Conservation (phyloP, 805 yeast species). For the Yamadazyma kitorensis region DNA sequence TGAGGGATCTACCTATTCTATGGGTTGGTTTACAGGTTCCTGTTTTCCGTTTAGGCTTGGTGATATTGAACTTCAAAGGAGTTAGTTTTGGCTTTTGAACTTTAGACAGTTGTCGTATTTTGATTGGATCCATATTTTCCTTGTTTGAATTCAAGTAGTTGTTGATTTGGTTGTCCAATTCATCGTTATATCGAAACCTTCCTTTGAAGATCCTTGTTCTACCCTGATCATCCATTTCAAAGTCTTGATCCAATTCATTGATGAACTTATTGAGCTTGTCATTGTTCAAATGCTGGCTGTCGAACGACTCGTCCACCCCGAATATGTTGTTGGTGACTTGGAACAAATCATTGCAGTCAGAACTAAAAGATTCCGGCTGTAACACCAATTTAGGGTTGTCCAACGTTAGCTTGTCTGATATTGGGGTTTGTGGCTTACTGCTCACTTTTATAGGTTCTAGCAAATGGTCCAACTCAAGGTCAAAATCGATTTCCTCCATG, state of each 20-base stretch:
- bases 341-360: slow-evolving; percentile 13
- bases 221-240: slow-evolving; percentile 33
- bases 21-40: slow-evolving; percentile 45
- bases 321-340: slow-evolving; percentile 12
- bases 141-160: slow-evolving; percentile 25
- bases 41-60: slow-evolving; percentile 14
- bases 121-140: slow-evolving; percentile 27
- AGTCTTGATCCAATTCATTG: slow-evolving; percentile 28
- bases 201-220: slow-evolving; percentile 35
- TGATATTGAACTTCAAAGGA: too few relatives aligned
- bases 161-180: slow-evolving; percentile 32
- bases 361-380: neutral
- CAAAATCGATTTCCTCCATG: slow-evolving; percentile 5
- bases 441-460: slow-evolving; percentile 2
- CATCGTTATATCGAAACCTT: slow-evolving; percentile 24
- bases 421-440: neutral
- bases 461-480: slow-evolving; percentile 9
- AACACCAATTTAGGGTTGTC: slow-evolving; percentile 4
- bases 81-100: slow-evolving; percentile 5
- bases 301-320: slow-evolving; percentile 5
- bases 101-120: slow-evolving; percentile 8
- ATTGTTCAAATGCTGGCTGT: slow-evolving; percentile 17
- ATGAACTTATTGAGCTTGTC: slow-evolving; percentile 38
- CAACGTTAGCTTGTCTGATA: slow-evolving; percentile 4
- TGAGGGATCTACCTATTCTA: slow-evolving; percentile 21